A percentile compares a stretch with the other conserved stretches of the same genome.
Conservation (phyloP, 257 asterid species). For the Echium plantagineum region DNA sequence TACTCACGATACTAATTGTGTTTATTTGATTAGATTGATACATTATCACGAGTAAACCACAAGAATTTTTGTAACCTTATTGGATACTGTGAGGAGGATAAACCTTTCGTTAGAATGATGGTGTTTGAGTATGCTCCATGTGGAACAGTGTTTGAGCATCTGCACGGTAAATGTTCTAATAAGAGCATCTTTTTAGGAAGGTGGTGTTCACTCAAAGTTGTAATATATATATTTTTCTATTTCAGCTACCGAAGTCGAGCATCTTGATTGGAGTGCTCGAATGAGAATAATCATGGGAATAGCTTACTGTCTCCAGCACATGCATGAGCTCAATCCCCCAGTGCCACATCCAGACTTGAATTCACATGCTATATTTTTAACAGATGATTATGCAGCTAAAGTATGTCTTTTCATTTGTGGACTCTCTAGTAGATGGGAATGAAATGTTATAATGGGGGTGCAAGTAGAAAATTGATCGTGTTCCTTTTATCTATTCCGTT, state of each 20-base stretch:
- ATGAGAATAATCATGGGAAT: conserved; percentile 77
- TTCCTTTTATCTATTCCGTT: not conserved
- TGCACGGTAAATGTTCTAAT: conserved; percentile 51
- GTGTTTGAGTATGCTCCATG: conserved; percentile 96
- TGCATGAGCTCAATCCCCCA: conserved; percentile 78
- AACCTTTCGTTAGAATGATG: conserved; percentile 89
- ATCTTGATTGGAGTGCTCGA: conserved; percentile 84
- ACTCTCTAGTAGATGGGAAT: no score
- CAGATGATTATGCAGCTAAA: conserved; percentile 98
- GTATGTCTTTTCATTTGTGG: conserved; percentile 20
- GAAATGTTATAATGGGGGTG: no score
- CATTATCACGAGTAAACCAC: conserved; percentile 80
- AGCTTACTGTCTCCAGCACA: conserved; percentile 70
- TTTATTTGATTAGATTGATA: conserved; percentile 42
- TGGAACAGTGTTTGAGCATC: conserved; percentile 74
- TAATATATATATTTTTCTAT: not conserved
- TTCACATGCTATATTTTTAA: conserved; percentile 43
- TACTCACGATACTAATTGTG: not conserved
- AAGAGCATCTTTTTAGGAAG: conserved; percentile 2
- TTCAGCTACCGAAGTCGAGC: conserved; percentile 69
- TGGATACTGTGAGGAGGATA: conserved; percentile 86
- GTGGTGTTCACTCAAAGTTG: not conserved
- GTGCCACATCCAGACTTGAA: conserved; percentile 43
- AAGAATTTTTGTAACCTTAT: conserved; percentile 81
- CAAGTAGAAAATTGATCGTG: not conserved